Conservation (phyloP, 345 rosid species). For the Aquilaria sinensis region DNA sequence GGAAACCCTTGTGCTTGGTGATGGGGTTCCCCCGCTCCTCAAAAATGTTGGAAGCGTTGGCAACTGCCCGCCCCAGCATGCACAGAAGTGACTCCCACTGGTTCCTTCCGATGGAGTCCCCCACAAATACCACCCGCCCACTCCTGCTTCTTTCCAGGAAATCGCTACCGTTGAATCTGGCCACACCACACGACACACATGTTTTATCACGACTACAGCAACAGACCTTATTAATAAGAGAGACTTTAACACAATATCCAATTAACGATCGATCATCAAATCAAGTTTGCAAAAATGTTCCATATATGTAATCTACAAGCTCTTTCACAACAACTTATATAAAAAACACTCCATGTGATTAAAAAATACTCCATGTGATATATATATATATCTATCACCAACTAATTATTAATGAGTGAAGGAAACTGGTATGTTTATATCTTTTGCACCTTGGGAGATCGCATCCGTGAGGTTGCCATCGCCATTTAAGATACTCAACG, state of each 20-base stretch:
- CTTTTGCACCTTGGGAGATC: slow-evolving; percentile 55
- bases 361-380: no score
- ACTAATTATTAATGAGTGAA: no score
- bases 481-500: slow-evolving; percentile 59
- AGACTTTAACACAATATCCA: not conserved
- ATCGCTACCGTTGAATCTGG: slow-evolving; percentile 72
- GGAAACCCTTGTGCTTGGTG: slow-evolving; percentile 80
- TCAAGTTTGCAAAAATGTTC: not conserved
- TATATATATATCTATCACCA: no score
- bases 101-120: slow-evolving; percentile 88
- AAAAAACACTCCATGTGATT: no score
- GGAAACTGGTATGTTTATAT: no score
- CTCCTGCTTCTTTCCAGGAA: slow-evolving; percentile 61
- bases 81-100: slow-evolving; percentile 91
- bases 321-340: no score
- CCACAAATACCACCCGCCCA: slow-evolving; percentile 78
- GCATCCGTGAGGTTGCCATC: slow-evolving; percentile 84
- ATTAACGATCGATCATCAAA: not conserved
- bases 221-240: not conserved
- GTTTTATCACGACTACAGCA: not conserved
- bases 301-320: no score
- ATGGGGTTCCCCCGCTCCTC: slow-evolving; percentile 71
- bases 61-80: slow-evolving; percentile 54
- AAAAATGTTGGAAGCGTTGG: slow-evolving; percentile 52
- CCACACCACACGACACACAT: no score